Evolutionary conservation across 352 stramenopile genomes (phyloP).

Genomic region (Proteromonas lacertae): DNA sequence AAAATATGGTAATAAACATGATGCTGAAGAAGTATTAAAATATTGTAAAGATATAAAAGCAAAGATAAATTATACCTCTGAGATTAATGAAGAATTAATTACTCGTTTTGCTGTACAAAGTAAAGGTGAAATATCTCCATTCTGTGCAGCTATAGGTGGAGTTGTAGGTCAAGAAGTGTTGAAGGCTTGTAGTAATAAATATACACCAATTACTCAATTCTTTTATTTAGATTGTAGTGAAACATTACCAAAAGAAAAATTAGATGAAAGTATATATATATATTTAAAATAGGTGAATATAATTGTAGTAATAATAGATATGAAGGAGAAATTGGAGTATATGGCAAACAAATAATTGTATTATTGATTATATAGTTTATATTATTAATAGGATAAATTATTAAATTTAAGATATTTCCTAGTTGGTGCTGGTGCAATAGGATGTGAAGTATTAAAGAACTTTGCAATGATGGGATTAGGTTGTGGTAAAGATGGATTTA

Average conservation of each 20-base stretch:
- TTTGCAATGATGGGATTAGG: constrained; percentile 90
- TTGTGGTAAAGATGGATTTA: constrained; percentile 3
- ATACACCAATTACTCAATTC: constrained; percentile 88
- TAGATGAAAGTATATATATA: no score
- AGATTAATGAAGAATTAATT: constrained; percentile 14
- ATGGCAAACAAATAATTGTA: constrained; percentile 28
- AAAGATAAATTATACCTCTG: no score
- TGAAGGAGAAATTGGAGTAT: constrained; percentile 51
- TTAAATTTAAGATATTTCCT: constrained; percentile 9
- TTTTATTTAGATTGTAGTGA: constrained; percentile 95
- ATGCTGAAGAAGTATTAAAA: constrained; percentile 41
- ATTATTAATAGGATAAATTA: background rate
- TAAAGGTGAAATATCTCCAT: constrained; percentile 56
- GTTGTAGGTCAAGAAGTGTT: constrained; percentile 86
- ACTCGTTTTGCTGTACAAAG: constrained; percentile 33
- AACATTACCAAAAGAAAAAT: constrained; percentile 39
- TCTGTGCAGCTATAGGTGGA: constrained; percentile 77
- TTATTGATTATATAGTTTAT: background rate
- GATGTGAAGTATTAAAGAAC: constrained; percentile 99
- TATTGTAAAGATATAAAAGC: constrained; percentile 31
- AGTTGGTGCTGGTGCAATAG: constrained; percentile 87
- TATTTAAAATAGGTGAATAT: no score
- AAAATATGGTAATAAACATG: constrained; percentile 30
- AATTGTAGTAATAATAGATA: constrained; percentile 41
- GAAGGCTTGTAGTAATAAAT: constrained; percentile 93